Evolutionary conservation across 805 yeast genomes (phyloP), one percentile per base, ranked within the genome.

Genomic region (Saturnispora diversa): DNA sequence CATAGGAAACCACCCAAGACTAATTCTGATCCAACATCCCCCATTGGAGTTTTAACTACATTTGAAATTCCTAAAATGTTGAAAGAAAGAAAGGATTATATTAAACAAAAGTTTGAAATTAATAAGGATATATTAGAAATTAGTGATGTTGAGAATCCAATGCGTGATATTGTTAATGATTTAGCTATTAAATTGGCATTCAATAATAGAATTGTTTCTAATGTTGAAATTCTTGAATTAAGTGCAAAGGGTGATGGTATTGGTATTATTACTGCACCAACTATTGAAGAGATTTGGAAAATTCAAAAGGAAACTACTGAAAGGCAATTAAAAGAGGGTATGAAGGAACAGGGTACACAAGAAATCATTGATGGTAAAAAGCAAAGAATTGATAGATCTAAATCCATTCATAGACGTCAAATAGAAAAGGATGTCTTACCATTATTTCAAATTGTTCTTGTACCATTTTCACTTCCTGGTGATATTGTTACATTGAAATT

Each of bases 391-490:
- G 37, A 45, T 25, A 39, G 43, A 23, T 25, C 38, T 10, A 30
- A 38, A 17, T 36, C 31, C 19, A 35, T 20, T 19, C 40, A 39
- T 33, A 36, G 49, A 25, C 34, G 49, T n/a, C 31, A 33, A 13
- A 42, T 46, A n/a, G 19, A 32, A n/a, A 25, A 19, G 8, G 42
- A 37, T 24, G 34, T 25, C 7, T 24, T 46, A 19, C 50, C 52
- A 19, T 48, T 48, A 23, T 52, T 55, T 19, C 88, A 83, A 57
- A 67, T 88, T 7, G 86, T 78, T 1, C 64, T 85, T 3, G 73
- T 92, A 6, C 98, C 98, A 16, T 92, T 84, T 64, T 82, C 86
- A 4, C 64, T 84, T 25, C 94, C 95, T 1, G 96, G 95, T 2
- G 98, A 92, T 55, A 53, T 69, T 2, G 90, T 80, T 8, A 65